phyloP scores from a whole-genome alignment of 257 asterid genomes.

The Mitragyna speciosa region DNA sequence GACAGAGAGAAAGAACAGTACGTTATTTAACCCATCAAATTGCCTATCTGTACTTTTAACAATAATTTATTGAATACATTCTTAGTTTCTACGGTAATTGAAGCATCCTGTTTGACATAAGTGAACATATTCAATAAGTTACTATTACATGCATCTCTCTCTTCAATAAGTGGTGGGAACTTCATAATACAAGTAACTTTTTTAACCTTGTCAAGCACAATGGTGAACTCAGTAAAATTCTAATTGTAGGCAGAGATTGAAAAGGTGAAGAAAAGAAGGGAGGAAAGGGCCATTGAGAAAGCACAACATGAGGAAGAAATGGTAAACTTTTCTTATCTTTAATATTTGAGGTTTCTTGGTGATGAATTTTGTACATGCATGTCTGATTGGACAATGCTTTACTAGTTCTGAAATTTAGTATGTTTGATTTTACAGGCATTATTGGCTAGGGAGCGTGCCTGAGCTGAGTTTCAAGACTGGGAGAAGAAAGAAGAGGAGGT shows the following conservation, averaged over 20 bases:
- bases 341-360: not conserved
- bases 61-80: too few species aligned
- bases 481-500: slow-evolving; percentile 99
- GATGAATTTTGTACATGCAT: slow-evolving; percentile 3
- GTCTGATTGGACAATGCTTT: not conserved
- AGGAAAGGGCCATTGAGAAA: slow-evolving; percentile 92
- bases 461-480: slow-evolving; percentile 98
- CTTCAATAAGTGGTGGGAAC: not conserved
- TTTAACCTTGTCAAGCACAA: not conserved
- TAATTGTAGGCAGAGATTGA: slow-evolving; percentile 79
- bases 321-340: slow-evolving; percentile 38
- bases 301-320: slow-evolving; percentile 98
- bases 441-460: slow-evolving; percentile 94
- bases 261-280: slow-evolving; percentile 93
- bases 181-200: not conserved
- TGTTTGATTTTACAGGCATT: slow-evolving; percentile 47
- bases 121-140: not conserved
- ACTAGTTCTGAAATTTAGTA: not conserved
- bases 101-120: not conserved
- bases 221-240: slow-evolving; percentile 10
- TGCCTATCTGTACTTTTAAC: not conserved
- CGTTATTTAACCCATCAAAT: not conserved
- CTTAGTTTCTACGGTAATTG: not conserved
- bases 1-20: slow-evolving; percentile 82
- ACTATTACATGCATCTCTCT: not conserved